These are phyloP conservation scores for Kluyveromyces marxianus DNA, from an alignment of 1,139 yeast genomes.

Conservation along the genomic window DNA sequence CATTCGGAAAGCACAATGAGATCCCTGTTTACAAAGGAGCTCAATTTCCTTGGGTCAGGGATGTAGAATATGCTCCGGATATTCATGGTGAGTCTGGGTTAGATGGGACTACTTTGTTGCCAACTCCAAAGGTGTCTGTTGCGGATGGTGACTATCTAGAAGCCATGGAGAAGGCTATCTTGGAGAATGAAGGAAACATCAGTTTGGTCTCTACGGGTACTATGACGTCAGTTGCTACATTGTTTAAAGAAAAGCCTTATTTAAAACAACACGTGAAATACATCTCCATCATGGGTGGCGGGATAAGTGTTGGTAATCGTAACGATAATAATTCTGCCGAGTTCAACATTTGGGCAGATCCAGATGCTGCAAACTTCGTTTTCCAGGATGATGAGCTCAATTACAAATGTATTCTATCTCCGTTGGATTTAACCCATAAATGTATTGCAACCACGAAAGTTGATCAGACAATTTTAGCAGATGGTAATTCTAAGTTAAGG, in stretches of 20 bases:
- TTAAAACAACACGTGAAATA: conserved; percentile 39
- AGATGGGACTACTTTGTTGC: conserved; percentile 61
- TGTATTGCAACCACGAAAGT: conserved; percentile 50
- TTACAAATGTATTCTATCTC: conserved; percentile 48
- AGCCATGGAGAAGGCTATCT: conserved; percentile 49
- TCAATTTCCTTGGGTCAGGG: conserved; percentile 45
- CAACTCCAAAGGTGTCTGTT: conserved; percentile 36
- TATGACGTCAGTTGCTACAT: conserved; percentile 56
- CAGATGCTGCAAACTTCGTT: conserved; percentile 59
- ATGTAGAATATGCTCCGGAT: conserved; percentile 43
- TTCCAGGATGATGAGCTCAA: conserved; percentile 41
- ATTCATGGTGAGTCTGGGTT: conserved; percentile 73
- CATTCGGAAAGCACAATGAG: conserved; percentile 38
- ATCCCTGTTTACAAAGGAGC: conserved; percentile 66
- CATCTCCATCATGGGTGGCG: conserved; percentile 75
- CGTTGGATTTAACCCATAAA: conserved; percentile 65
- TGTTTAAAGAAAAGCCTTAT: conserved; percentile 48
- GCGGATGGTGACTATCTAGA: conserved; percentile 37
- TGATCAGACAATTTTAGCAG: conserved; percentile 31
- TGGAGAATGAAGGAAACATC: conserved; percentile 38
- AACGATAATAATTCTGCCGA: conserved; percentile 59
- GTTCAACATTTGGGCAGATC: conserved; percentile 71
- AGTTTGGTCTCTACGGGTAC: conserved; percentile 66
- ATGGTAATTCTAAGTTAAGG: conserved; percentile 37
- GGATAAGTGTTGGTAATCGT: conserved; percentile 38